Conservation (phyloP, 2,329 filamentous ascomycete species). For the Alternaria longipes region DNA sequence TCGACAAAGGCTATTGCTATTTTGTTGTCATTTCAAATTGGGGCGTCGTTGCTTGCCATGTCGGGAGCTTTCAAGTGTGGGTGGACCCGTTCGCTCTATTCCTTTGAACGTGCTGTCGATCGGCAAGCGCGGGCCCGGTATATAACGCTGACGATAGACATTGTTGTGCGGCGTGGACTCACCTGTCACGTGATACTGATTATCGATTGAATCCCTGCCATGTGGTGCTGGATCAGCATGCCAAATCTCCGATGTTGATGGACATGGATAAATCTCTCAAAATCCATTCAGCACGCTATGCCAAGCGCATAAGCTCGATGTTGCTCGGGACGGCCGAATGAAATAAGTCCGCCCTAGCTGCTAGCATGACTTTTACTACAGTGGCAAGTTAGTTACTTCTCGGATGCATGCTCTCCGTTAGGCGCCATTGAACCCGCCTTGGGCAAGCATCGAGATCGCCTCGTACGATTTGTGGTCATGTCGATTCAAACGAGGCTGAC, state of each 20-base stretch:
- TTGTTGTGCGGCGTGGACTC: neutral
- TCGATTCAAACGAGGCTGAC: neutral
- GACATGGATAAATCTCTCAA: conserved; percentile 6
- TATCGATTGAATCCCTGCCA: neutral
- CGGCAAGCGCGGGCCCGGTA: neutral
- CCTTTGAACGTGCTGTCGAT: conserved; percentile 1
- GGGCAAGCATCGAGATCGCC: neutral
- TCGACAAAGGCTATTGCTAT: neutral
- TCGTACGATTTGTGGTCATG: neutral
- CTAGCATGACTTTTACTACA: neutral
- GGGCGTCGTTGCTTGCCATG: conserved; percentile 8
- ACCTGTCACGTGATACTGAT: neutral
- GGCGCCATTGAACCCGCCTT: neutral
- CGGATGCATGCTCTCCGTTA: neutral
- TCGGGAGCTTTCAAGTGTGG: neutral
- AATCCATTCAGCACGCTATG: conserved; percentile 2
- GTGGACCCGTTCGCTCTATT: conserved; percentile 1
- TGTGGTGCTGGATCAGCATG: conserved; percentile 6
- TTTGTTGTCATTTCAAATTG: neutral
- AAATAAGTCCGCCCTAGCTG: neutral
- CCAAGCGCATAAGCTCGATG: conserved; percentile 10
- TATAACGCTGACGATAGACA: neutral
- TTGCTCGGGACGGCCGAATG: conserved; percentile 5
- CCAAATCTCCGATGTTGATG: conserved; percentile 8
- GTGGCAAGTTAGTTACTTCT: neutral